A percentile compares a stretch with the other conserved stretches of the same genome.
phyloP scores from a whole-genome alignment of 306 rosid species.

The Malus orientalis region DNA sequence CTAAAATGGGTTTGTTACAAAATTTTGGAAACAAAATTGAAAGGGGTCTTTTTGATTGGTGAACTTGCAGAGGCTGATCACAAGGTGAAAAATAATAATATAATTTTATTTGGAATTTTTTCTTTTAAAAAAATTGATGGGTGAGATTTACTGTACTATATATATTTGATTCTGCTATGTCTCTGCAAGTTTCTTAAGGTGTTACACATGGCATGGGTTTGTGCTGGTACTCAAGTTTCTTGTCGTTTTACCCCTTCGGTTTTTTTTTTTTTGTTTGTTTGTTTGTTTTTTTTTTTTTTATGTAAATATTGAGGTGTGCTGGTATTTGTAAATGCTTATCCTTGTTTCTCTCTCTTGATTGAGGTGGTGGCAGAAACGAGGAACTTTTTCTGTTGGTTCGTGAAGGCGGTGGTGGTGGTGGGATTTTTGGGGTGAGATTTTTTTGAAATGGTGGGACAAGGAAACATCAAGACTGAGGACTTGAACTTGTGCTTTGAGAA shows the following conservation, averaged over 20 bases:
- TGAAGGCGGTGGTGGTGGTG: constrained; percentile 11
- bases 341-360: background rate
- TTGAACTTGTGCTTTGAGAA: constrained; percentile 75
- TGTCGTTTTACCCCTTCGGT: constrained; percentile 10
- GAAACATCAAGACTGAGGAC: constrained; percentile 46
- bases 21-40: background rate
- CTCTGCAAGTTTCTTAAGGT: constrained; percentile 17
- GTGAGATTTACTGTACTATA: background rate
- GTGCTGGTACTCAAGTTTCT: constrained; percentile 15
- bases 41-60: background rate
- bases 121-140: background rate
- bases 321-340: constrained; percentile 21
- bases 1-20: background rate
- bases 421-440: background rate
- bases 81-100: background rate
- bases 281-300: background rate
- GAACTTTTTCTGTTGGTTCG: background rate
- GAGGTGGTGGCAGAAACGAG: constrained; percentile 11
- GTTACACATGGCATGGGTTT: constrained; percentile 26
- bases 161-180: constrained; percentile 1
- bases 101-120: background rate
- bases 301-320: constrained; percentile 4
- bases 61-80: background rate
- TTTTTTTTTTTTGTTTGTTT: background rate
- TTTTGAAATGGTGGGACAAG: constrained; percentile 56